phyloP scores from a whole-genome alignment of 495 filamentous ascomycete genomes.

The Podospora conica region DNA sequence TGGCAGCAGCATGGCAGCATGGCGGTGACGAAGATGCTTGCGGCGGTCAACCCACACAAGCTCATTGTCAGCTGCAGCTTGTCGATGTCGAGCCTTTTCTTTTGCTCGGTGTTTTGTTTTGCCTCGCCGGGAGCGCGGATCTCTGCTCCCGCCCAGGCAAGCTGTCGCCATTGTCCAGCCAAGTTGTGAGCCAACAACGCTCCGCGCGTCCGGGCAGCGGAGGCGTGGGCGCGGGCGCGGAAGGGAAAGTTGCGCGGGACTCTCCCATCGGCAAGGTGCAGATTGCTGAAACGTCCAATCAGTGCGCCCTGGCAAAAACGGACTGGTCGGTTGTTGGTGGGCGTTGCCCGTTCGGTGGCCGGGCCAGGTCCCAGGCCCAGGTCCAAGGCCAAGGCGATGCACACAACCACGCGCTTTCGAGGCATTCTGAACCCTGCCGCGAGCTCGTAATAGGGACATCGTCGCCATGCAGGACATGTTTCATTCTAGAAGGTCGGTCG shows the following conservation, averaged over 20 bases:
- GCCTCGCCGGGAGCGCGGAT: background rate
- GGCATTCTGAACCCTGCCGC: conserved; percentile 19
- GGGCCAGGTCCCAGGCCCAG: background rate
- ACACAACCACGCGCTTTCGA: conserved; percentile 6
- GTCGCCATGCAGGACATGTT: conserved; percentile 22
- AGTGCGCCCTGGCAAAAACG: conserved; percentile 10
- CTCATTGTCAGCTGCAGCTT: conserved; percentile 10
- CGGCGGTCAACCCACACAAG: conserved; percentile 3
- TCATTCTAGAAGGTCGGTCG: conserved; percentile 29
- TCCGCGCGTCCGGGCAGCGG: background rate
- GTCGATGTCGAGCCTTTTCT: background rate
- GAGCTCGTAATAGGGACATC: conserved; percentile 10
- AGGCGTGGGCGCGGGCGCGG: background rate
- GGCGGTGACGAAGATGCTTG: conserved; percentile 5
- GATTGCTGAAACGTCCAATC: conserved; percentile 20
- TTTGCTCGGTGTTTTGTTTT: background rate
- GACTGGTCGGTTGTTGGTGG: conserved; percentile 10
- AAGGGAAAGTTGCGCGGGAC: conserved; percentile 15
- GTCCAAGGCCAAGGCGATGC: conserved; percentile 19
- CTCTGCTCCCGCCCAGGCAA: background rate
- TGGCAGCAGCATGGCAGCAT: too few relatives aligned
- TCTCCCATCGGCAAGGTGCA: conserved; percentile 24
- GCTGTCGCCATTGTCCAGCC: background rate
- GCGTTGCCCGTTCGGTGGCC: background rate
- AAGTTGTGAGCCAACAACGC: background rate